Base-by-base conservation (phyloP, 805 yeast species). In the Candida qinlingensis region DNA sequence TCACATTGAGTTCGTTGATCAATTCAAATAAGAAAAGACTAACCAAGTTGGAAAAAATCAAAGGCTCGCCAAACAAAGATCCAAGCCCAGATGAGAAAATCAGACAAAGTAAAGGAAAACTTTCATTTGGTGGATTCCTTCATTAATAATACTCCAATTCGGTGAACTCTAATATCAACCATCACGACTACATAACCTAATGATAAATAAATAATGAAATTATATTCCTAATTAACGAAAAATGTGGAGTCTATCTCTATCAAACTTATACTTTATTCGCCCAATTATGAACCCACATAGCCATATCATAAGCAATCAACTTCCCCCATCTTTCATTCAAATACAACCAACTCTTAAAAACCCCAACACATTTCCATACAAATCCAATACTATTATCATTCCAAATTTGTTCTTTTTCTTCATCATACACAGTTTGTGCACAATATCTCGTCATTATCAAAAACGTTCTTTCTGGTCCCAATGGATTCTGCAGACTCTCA, bases 401-500 rank as follows among this genome's bases (percentile, higher is more conserved):
- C 44, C 37, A 40, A 7, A 49, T 49, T 5, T 31, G 25, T 27
- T 82, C 87, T 19, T 66, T 61, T 4, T 78, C 76, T 59, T 88
- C 96, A n/a, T 74, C 74, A 57, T 80, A 87, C 1, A 88, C 92
- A 0, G 89, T 80, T 27, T 71, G 69, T 0, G 97, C 91, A 70
- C 98, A 94, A 64, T 94, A 92, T 33, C 80, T 79, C 2, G 96
- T 94, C 85, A 94, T 76, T 39, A 94, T 88, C 55, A 91, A 68
- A 56, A 94, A 92, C 0, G 96, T 86, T 44, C 96, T 73, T 60
- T 87, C 92, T 6, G 87, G 84, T 0, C 98, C 97, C 41, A 91
- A 67, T 0, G 97, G 96, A 52, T 83, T 81, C 42, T 85, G 78
- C 48, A 92, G 73, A 47, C 78, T 73, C 60, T 92, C 98, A 65